Percentiles rank a stretch among this genome's conserved stretches.
These are phyloP conservation scores for Trichoderma afroharzianum DNA, from an alignment of 2,329 filamentous ascomycete species.

Conservation along the genomic window DNA sequence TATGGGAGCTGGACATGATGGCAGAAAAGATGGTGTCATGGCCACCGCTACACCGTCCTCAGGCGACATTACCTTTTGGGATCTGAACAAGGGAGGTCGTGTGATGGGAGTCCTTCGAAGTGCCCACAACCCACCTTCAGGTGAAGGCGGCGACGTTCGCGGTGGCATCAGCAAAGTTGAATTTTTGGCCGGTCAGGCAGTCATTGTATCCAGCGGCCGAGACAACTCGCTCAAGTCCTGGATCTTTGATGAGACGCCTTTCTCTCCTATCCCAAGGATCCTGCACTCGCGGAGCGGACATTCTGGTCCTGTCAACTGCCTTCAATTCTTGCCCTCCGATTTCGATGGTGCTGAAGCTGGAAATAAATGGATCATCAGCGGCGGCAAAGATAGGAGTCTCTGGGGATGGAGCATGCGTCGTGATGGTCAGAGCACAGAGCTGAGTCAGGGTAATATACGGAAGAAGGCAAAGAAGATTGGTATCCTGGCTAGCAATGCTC, in stretches of 20 bases:
- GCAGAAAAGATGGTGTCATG: conserved; percentile 84
- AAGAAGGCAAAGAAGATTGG: conserved; percentile 87
- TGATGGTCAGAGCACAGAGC: conserved; percentile 88
- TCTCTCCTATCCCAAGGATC: conserved; percentile 79
- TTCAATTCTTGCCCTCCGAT: conserved; percentile 81
- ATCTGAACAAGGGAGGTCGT: conserved; percentile 82
- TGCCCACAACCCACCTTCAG: conserved; percentile 75
- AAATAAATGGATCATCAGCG: conserved; percentile 92
- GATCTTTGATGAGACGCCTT: conserved; percentile 93
- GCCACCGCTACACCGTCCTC: conserved; percentile 75
- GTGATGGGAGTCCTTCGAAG: conserved; percentile 83
- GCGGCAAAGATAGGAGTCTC: conserved; percentile 82
- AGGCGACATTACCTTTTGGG: conserved; percentile 94
- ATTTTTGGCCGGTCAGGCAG: conserved; percentile 83
- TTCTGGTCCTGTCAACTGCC: conserved; percentile 75
- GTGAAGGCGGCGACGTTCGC: conserved; percentile 51
- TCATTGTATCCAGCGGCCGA: conserved; percentile 83
- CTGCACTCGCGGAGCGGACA: conserved; percentile 86
- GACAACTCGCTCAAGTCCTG: conserved; percentile 95
- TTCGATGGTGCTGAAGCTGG: conserved; percentile 84
- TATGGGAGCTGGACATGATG: conserved; percentile 82
- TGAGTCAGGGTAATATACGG: conserved; percentile 85
- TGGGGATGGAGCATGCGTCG: conserved; percentile 96
- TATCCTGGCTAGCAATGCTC: conserved; percentile 56
- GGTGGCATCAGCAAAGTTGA: conserved; percentile 84